Evolutionary conservation across 768 basidiomycete species (phyloP), one percentile per base, ranked within the genome.

Genomic region (Gloeopeniophorella convolvens): DNA sequence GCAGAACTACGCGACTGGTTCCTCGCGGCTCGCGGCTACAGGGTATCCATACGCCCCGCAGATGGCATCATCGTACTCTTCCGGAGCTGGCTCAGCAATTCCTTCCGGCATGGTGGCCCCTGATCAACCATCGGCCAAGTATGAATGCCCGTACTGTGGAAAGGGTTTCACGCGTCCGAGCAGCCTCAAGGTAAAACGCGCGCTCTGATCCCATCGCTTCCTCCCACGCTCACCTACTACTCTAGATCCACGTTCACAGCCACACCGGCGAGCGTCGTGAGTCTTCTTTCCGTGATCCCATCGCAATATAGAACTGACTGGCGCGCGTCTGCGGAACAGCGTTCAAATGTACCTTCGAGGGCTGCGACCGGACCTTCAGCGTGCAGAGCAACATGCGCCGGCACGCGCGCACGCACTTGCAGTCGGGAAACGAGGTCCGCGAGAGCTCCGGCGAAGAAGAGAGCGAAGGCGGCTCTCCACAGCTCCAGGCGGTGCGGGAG

Each of bases 311-410:
- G 48, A 42, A 40, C 40, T 39, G 18, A 35, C 27, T 55, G 34
- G 36, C 36, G 15, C 56, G 50, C 13, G 3, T 15, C 12, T 45
- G 40, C 40, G 50, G 39, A 54, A 50, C 63, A 89, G 88, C 88
- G 8, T 89, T 85, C 66, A 69, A 75, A 36, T 90, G 88, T 63
- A 81, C 87, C 15, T 76, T 80, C 45, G 78, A 82, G 56, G 78
- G 77, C 51, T 90, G 88, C 67, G 83, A 83, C 6, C 82, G 87
- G 36, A 80, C 82, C 63, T 90, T 90, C 67, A 88, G 85, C 61
- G 88, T 89, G 42, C 79, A 89, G 62, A 89, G 85, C 66, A 90
- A 90, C 70, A 90, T 90, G 88, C 83, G 88, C 55, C 75, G 88
- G 50, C 88, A 90, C 65, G 80, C 86, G 51, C 81, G 87, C 48